Base-by-base conservation (phyloP, 2,329 filamentous ascomycete species). In the Knufia petricola region DNA sequence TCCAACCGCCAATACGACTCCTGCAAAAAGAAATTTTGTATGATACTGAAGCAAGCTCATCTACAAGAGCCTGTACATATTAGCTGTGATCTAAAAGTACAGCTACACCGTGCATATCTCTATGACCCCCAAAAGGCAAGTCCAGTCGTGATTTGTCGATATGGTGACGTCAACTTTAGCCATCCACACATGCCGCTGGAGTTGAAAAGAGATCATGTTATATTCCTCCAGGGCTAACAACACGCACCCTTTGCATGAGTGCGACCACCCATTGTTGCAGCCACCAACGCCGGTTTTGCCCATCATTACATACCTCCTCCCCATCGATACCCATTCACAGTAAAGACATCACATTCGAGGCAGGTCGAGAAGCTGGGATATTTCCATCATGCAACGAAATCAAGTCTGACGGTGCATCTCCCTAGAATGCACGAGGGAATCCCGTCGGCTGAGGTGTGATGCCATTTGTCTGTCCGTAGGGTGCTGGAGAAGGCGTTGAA, bases 391-490 rank as follows among this genome's bases (percentile, higher is more conserved):
- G 41, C 41, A 32, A 44, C 8, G 41, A 19, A 13, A 32, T n/a
- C 19, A 46, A 17, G 10, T 20, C 44, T 23, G 31, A 37, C 19
- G 8, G 24, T 41, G 43, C 45, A 40, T 40, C 34, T 50, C 51
- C 59, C 63, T 71, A 77, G 60, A 78, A 78, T 46, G 68, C 70
- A 50, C 71, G 69, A 40, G 55, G 56, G 68, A 79, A 89, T 52
- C 85, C 88, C 55, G 90, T 96, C 46, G 85, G 78, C 72, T 95
- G 89, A 50, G 89, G 85, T 51, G 84, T 82, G 61, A 95, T 87
- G 50, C 90, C 90, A 63, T 95, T 96, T 19, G 86, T 75, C 63
- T 92, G 86, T 42, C 77, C 78, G 60, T 82, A 94, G 2, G 84
- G 80, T 44, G 78, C 77, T 8, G 85, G 82, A 48, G 54, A 75